These are phyloP conservation scores for Rhizomucor pusillus DNA, from an alignment of 371 early-diverging fungal species.

Conservation along the genomic window DNA sequence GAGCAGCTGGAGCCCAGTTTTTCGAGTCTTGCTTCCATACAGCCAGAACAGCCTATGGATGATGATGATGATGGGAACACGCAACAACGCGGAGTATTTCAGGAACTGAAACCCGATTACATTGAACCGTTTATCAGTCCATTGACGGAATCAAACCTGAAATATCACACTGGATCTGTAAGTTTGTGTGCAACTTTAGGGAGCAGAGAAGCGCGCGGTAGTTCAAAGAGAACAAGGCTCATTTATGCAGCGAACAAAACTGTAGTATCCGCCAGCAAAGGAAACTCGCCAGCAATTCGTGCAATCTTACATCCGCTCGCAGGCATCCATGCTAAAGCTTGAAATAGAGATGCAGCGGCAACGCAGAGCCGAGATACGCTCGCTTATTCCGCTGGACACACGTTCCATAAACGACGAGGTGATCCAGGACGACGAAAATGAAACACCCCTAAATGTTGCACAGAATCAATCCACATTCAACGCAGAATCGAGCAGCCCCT, in stretches of 20 bases:
- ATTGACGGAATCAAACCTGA: conserved; percentile 13
- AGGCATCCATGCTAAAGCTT: conserved; percentile 2
- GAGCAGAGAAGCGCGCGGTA: no score
- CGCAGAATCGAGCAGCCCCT: neutral
- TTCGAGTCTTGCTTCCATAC: no score
- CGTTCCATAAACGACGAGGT: conserved; percentile 9
- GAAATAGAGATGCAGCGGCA: conserved; percentile 14
- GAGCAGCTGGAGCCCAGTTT: no score
- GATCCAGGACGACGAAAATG: conserved; percentile 6
- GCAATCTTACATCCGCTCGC: conserved; percentile 6
- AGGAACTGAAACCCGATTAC: neutral
- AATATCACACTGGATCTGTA: conserved; percentile 14
- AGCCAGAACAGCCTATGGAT: no score
- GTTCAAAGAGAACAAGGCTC: neutral
- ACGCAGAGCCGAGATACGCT: conserved; percentile 8
- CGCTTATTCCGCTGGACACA: conserved; percentile 14
- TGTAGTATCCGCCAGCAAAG: neutral
- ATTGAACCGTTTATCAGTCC: conserved; percentile 15
- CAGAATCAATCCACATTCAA: no score
- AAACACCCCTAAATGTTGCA: neutral
- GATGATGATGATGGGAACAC: no score
- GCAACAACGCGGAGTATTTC: no score
- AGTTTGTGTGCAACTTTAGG: neutral
- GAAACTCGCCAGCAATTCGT: neutral
- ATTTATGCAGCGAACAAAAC: neutral